These are phyloP conservation scores for Penstemon eatonii DNA, from an alignment of 257 asterid species.

Conservation along the genomic window DNA sequence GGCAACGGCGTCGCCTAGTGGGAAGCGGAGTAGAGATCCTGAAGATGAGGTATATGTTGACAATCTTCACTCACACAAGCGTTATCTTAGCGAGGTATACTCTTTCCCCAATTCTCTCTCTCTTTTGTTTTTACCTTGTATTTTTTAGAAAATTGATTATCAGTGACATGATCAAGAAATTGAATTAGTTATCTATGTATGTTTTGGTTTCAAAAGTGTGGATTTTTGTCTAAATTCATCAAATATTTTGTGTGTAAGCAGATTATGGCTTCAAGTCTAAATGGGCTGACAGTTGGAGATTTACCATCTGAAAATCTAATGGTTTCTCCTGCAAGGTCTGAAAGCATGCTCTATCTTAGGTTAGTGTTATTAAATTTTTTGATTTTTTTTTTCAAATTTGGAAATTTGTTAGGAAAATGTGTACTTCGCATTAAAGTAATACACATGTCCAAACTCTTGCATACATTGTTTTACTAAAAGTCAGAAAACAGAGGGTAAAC, in stretches of 20 bases:
- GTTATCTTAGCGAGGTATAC: constrained; percentile 90
- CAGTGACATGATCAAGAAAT: constrained; percentile 5
- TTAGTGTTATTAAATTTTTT: constrained; percentile 25
- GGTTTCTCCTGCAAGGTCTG: constrained; percentile 82
- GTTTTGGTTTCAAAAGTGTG: not conserved
- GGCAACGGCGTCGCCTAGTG: constrained; percentile 35
- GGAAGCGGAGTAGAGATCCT: constrained; percentile 81
- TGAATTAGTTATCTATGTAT: constrained; percentile 2
- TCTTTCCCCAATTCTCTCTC: not conserved
- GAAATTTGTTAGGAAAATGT: too few relatives aligned
- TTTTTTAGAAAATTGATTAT: not conserved
- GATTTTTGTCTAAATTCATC: not conserved
- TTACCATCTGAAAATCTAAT: constrained; percentile 58
- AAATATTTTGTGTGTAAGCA: constrained; percentile 35
- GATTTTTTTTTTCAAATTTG: not conserved
- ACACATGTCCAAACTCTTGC: not conserved
- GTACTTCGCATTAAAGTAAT: not conserved
- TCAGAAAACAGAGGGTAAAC: not conserved
- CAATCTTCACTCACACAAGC: constrained; percentile 90
- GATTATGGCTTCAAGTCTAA: constrained; percentile 98
- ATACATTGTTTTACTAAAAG: not conserved
- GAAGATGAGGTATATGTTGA: constrained; percentile 94
- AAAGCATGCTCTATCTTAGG: constrained; percentile 62
- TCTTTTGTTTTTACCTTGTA: not conserved
- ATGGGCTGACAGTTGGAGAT: constrained; percentile 90